A percentile compares a stretch with the other conserved stretches of the same genome.
Conservation (phyloP, 257 asterid species). For the Thymus mandschuricus region DNA sequence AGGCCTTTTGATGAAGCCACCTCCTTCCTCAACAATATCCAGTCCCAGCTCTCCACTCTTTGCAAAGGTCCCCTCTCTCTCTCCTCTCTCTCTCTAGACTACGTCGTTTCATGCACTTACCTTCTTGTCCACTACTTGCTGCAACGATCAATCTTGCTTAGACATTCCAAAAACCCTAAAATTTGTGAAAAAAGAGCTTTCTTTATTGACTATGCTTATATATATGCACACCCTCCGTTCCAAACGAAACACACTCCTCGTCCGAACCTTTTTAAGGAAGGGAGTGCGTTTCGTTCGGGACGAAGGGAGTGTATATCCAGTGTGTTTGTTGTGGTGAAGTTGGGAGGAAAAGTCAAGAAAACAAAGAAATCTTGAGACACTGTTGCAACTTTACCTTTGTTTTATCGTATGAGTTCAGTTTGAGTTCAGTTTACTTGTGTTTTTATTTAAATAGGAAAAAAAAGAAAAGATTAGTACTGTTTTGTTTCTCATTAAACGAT, state of each 20-base stretch:
- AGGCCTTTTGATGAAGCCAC: constrained; percentile 86
- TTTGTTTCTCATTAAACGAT: constrained; percentile 24
- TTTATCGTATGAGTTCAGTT: neutral
- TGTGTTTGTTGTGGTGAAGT: constrained; percentile 13
- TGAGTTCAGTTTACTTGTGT: constrained; percentile 27
- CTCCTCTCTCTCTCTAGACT: constrained; percentile 11
- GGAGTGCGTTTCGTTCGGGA: no score
- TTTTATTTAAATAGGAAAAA: neutral
- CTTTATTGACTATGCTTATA: neutral
- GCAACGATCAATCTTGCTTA: no score
- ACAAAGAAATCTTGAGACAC: constrained; percentile 32
- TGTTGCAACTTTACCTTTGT: constrained; percentile 24
- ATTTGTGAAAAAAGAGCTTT: neutral
- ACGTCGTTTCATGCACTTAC: constrained; percentile 29
- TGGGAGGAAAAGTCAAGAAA: constrained; percentile 30
- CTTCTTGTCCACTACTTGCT: neutral
- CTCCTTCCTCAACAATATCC: constrained; percentile 70
- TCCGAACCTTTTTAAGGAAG: no score
- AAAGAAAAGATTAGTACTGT: neutral
- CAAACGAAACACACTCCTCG: no score
- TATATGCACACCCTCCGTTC: no score
- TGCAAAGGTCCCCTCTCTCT: constrained; percentile 52
- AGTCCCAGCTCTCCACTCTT: constrained; percentile 67
- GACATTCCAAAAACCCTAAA: constrained; percentile 39
- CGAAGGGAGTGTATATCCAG: no score